Evolutionary conservation across 2,329 filamentous ascomycete genomes (phyloP).

Genomic region (Acarospora socialis): DNA sequence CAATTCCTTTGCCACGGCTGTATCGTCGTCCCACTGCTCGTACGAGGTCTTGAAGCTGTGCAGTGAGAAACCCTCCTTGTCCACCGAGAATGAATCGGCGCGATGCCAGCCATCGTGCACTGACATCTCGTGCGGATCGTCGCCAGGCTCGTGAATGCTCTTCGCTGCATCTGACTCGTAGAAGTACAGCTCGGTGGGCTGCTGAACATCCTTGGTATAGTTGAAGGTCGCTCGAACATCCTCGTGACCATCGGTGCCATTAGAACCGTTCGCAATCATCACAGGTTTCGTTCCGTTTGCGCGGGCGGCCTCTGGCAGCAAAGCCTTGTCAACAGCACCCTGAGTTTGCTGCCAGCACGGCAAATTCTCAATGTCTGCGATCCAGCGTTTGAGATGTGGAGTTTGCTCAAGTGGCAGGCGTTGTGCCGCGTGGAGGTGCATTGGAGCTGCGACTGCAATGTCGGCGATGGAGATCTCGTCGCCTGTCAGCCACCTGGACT

Average conservation of each 20-base stretch:
- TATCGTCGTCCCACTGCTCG: slow-evolving; percentile 28
- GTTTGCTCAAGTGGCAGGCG: slow-evolving; percentile 27
- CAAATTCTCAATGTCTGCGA: slow-evolving; percentile 25
- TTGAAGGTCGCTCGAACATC: slow-evolving; percentile 31
- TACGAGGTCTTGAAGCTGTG: slow-evolving; percentile 27
- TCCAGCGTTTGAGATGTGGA: slow-evolving; percentile 25
- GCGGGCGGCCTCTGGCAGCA: slow-evolving; percentile 19
- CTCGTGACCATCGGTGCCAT: slow-evolving; percentile 13
- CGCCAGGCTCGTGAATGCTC: slow-evolving; percentile 29
- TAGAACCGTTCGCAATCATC: slow-evolving; percentile 6
- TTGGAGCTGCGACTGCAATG: slow-evolving; percentile 26
- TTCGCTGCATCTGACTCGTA: slow-evolving; percentile 24
- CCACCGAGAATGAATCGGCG: slow-evolving; percentile 30
- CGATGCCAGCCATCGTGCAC: slow-evolving; percentile 30
- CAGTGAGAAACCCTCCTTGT: slow-evolving; percentile 33
- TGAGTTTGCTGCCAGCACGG: slow-evolving; percentile 28
- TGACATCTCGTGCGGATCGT: slow-evolving; percentile 24
- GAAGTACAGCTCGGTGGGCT: slow-evolving; percentile 30
- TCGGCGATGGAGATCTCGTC: slow-evolving; percentile 28
- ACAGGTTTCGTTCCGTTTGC: too few species aligned
- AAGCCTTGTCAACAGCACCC: slow-evolving; percentile 24
- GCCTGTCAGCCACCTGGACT: slow-evolving; percentile 26
- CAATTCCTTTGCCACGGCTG: slow-evolving; percentile 27
- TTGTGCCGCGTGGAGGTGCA: slow-evolving; percentile 25
- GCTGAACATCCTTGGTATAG: slow-evolving; percentile 31